Conservation (phyloP, 441 rosid genomes). For the Corymbia citriodora region DNA sequence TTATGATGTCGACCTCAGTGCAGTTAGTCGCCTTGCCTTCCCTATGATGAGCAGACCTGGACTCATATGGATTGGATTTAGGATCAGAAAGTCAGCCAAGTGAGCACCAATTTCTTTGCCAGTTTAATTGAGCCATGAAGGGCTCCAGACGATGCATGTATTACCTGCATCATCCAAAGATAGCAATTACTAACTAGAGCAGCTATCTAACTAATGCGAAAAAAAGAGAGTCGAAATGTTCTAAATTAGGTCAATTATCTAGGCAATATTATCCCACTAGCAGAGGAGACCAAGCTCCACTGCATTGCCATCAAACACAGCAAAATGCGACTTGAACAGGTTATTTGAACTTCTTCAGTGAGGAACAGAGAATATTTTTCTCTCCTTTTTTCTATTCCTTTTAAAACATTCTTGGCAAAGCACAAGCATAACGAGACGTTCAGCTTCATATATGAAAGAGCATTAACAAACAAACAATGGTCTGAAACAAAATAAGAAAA, state of each 20-base stretch:
- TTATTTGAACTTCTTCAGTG: background rate
- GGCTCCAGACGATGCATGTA: background rate
- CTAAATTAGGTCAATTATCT: background rate
- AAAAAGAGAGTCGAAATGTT: background rate
- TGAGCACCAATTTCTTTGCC: background rate
- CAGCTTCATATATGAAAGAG: background rate
- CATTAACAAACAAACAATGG: background rate
- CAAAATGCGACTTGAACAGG: background rate
- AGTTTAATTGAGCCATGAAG: background rate
- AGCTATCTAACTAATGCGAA: background rate
- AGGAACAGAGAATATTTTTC: background rate
- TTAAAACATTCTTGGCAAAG: background rate
- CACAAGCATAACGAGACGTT: background rate
- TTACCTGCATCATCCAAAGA: background rate
- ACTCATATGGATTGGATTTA: background rate
- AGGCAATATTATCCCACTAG: background rate
- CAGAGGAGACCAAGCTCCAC: background rate
- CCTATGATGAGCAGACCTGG: background rate
- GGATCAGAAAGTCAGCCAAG: background rate
- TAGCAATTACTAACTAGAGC: background rate
- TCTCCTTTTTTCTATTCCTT: background rate
- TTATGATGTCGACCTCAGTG: background rate
- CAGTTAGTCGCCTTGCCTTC: background rate
- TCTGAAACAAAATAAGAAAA: background rate
- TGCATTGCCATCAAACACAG: background rate